Evolutionary conservation across 768 basidiomycete species (phyloP), one percentile per base, ranked within the genome.

Genomic region (Candolleomyces efflorescens): DNA sequence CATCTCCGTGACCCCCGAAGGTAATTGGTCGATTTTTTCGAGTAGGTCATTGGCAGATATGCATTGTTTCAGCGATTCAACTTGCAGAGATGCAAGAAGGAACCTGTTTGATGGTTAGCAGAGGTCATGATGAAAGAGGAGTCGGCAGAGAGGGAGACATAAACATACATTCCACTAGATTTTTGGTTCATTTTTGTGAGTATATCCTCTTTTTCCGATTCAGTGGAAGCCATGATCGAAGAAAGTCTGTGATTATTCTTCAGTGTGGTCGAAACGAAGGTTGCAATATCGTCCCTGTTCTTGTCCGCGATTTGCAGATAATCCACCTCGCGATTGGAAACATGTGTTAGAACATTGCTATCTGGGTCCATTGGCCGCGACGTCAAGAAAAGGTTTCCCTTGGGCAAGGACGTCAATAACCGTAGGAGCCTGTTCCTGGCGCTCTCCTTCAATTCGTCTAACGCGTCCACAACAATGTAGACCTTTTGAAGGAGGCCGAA

Each of bases 161-260:
- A 18, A 9, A 56, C 55, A 23, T 23, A 56, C 55, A 56, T 56
- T 3, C 55, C 55, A 49, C 18, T 24, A 2, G 55, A 23, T 32
- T 56, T 56, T 36, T 38, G 32, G n/a, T 41, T 22, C n/a, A 56
- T 56, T 36, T 49, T 49, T 13, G 10, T 38, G 38, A 51, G 27
- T 2, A 51, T 44, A 10, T 50, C 15, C 5, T 44, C 36, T 22
- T 5, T 49, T 17, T n/a, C 20, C n/a, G 48, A 49, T 38, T 26
- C 15, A 10, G 51, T n/a, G 22, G 9, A 17, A 7, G 15, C 46
- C n/a, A 37, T 23, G 12, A 51, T 56, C 23, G 37, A 20, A 12
- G 32, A 37, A n/a, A 53, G 32, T n/a, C 32, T n/a, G 2, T 17
- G 7, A 5, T 32, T 53, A 17, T 20, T 51, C 36, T 53, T 37